Evolutionary conservation across 805 yeast species (phyloP), one percentile per base, ranked within the genome.

Genomic region (Sugiyamaella floridensis): DNA sequence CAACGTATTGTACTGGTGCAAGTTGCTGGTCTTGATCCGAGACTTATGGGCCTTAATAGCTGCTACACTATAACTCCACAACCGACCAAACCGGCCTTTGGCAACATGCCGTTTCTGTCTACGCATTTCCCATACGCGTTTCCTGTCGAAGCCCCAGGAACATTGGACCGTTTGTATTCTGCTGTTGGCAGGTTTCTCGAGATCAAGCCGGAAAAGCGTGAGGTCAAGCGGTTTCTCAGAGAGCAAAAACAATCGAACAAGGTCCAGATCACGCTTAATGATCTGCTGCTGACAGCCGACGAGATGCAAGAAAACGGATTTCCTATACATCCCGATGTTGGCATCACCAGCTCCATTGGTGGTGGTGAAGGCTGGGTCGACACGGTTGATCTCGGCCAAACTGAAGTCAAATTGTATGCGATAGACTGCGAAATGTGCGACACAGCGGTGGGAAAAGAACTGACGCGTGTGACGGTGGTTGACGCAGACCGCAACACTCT

Each of bases 381-480:
- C 43, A 85, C 95, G 0, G 58, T 41, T 12, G 51, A 63, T 1
- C 78, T 80, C 1, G 45, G 47, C 2, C 18, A 48, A 55, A 78
- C 76, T 0, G 83, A 80, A 56, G 81, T 74, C 50, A 37, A 75
- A 52, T 79, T 85, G 0, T 88, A 80, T 70, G 93, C 95, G 0
- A 58, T 93, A 16, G 99, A 92, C 69, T 93, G 99, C 73, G 99
- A 92, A 69, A 93, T 92, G 89, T 89, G 97, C 65, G 70, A 76
- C 53, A 69, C 90, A 0, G 77, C 71, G 0, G 56, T 62, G 1
- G 89, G 89, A 0, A 46, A 45, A 10, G 75, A 76, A 43, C 71
- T 92, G 42, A 81, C 98, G 0, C 74, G 97, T 50, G 80, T 87
- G 0, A 86, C 96, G 1, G 58, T 93, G 9, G 77, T 89, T 0